phyloP scores from a whole-genome alignment of 768 basidiomycete species.

The Trametes maxima region DNA sequence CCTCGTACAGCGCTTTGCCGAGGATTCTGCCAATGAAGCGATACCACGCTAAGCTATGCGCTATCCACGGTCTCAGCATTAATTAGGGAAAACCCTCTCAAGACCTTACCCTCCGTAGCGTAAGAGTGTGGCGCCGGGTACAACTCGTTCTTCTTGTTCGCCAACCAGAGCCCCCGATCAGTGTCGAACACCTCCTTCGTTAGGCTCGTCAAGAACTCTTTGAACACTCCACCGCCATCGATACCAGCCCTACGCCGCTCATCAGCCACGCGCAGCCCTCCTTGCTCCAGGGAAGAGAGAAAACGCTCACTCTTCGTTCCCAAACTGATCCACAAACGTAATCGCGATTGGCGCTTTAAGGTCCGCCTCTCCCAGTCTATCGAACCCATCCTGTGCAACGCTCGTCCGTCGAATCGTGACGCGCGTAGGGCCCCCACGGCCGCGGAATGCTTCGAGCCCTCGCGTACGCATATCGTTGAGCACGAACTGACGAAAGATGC shows the following conservation, averaged over 20 bases:
- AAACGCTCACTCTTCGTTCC: conserved; percentile 72
- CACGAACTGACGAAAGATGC: conserved; percentile 87
- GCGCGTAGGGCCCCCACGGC: conserved; percentile 33
- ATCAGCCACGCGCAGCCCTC: neutral
- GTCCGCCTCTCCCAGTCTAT: conserved; percentile 73
- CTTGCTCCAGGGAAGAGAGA: neutral
- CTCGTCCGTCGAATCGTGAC: conserved; percentile 69
- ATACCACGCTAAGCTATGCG: conserved; percentile 89
- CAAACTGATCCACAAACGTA: conserved; percentile 90
- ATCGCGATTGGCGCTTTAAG: conserved; percentile 86
- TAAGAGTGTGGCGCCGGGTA: conserved; percentile 95
- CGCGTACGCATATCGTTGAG: conserved; percentile 52
- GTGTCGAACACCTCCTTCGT: conserved; percentile 95
- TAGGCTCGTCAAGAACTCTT: conserved; percentile 93
- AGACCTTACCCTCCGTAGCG: conserved; percentile 75
- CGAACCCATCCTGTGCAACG: conserved; percentile 92
- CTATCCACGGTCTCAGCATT: conserved; percentile 40
- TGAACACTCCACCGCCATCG: conserved; percentile 96
- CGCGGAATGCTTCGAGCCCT: conserved; percentile 25
- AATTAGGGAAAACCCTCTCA: neutral
- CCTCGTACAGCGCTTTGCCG: conserved; percentile 96
- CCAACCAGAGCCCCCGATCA: conserved; percentile 91
- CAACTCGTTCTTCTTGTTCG: conserved; percentile 87
- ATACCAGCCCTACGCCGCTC: conserved; percentile 69
- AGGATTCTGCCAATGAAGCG: conserved; percentile 91